These are phyloP conservation scores for Lomentospora prolificans DNA, from an alignment of 2,329 filamentous ascomycete species.

Conservation along the genomic window DNA sequence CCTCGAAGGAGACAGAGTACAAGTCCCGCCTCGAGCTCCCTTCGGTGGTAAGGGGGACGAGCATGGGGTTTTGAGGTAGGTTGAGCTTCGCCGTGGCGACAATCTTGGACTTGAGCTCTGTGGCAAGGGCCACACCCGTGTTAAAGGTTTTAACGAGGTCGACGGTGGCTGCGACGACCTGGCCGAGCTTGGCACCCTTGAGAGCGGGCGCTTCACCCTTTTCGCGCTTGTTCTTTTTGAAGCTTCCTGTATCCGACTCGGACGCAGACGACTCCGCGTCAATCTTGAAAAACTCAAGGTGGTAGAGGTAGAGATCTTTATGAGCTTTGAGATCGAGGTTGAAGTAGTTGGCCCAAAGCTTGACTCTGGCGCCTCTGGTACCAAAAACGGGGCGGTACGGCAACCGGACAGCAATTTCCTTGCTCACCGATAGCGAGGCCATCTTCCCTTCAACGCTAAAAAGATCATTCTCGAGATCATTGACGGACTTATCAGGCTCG, in stretches of 20 bases:
- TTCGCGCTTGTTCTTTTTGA: conserved; percentile 10
- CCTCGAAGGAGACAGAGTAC: not conserved
- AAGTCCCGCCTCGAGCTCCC: not conserved
- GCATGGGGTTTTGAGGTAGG: conserved; percentile 3
- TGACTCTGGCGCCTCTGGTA: conserved; percentile 27
- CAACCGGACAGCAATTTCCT: conserved; percentile 24
- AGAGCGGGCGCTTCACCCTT: conserved; percentile 10
- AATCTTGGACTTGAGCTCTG: conserved; percentile 42
- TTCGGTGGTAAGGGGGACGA: conserved; percentile 4
- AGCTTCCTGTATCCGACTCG: conserved; percentile 9
- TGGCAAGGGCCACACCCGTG: conserved; percentile 25
- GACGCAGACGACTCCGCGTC: conserved; percentile 6
- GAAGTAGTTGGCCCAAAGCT: conserved; percentile 48
- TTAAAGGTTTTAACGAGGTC: conserved; percentile 21
- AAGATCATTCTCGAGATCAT: conserved; percentile 30
- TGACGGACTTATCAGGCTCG: conserved; percentile 18
- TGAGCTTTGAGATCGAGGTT: conserved; percentile 27
- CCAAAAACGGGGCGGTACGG: conserved; percentile 42
- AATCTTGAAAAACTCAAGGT: conserved; percentile 25
- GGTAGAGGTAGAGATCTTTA: conserved; percentile 33
- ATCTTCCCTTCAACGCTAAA: conserved; percentile 19
- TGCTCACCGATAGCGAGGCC: conserved; percentile 25
- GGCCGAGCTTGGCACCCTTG: conserved; percentile 9
- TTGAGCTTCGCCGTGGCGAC: conserved; percentile 10
- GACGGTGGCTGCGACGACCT: conserved; percentile 25